Conservation (phyloP, 23 red algal genomes). For the Gracilaria caudata region DNA sequence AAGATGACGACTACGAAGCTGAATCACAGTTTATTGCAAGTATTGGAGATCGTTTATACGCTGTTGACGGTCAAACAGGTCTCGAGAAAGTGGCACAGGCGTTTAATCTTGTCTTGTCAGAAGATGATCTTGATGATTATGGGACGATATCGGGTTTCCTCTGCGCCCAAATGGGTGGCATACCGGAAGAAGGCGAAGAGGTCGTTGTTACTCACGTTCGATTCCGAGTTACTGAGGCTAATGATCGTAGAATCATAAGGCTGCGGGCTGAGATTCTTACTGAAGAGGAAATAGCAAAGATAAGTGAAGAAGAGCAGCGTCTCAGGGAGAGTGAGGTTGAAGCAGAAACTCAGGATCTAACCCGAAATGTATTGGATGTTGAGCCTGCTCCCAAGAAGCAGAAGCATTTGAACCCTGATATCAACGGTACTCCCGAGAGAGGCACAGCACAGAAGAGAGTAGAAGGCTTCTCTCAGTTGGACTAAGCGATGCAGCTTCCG, state of each 20-base stretch:
- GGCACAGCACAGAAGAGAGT: neutral
- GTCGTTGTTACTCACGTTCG: slow-evolving; percentile 64
- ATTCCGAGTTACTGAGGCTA: slow-evolving; percentile 81
- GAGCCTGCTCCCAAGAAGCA: slow-evolving; percentile 15
- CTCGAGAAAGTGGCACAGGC: slow-evolving; percentile 84
- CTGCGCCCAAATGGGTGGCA: slow-evolving; percentile 89
- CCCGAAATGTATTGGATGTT: slow-evolving; percentile 19
- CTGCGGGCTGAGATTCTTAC: slow-evolving; percentile 67
- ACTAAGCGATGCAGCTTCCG: neutral
- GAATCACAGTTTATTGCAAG: slow-evolving; percentile 63
- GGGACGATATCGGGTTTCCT: slow-evolving; percentile 97
- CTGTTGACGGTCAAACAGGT: slow-evolving; percentile 84
- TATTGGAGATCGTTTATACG: slow-evolving; percentile 40
- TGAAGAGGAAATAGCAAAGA: slow-evolving; percentile 55
- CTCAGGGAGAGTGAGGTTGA: slow-evolving; percentile 24
- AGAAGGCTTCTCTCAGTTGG: neutral
- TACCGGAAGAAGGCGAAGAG: slow-evolving; percentile 78
- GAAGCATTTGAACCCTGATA: neutral
- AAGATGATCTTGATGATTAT: slow-evolving; percentile 92
- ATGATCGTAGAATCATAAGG: slow-evolving; percentile 89
- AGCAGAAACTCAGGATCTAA: slow-evolving; percentile 14
- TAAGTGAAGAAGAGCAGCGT: slow-evolving; percentile 29
- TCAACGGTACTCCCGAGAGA: neutral
- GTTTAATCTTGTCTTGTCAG: slow-evolving; percentile 60
- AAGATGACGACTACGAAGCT: slow-evolving; percentile 96